Conservation (phyloP, 306 rosid genomes). For the Trifolium dubium region DNA sequence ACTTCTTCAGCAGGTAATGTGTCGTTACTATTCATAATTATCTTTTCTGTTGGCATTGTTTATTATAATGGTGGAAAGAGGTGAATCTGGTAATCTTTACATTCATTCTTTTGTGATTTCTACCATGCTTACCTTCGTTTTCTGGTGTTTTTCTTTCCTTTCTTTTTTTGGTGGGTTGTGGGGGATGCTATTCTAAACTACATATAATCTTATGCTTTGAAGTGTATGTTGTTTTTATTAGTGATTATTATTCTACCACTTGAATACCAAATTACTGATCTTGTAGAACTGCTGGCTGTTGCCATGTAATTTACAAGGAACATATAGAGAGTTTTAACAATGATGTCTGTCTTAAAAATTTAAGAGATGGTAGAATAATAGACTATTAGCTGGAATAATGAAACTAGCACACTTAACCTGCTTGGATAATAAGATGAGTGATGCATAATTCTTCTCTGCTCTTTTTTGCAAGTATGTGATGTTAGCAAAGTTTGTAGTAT, state of each 20-base stretch:
- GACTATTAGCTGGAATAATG: slow-evolving; percentile 17
- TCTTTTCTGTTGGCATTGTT: slow-evolving; percentile 18
- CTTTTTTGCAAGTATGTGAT: slow-evolving; percentile 2
- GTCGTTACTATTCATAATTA: slow-evolving; percentile 32
- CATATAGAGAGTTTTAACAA: neutral
- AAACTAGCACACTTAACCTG: slow-evolving; percentile 15
- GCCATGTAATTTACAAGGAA: slow-evolving; percentile 12
- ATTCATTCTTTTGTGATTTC: slow-evolving; percentile 1
- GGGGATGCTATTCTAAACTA: neutral
- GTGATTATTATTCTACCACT: neutral
- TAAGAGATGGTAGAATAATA: slow-evolving; percentile 4
- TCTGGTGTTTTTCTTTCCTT: neutral
- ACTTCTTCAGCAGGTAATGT: slow-evolving; percentile 80
- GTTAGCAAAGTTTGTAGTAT: slow-evolving; percentile 12
- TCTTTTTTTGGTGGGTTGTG: neutral
- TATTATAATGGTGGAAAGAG: slow-evolving; percentile 5
- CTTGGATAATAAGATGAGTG: neutral
- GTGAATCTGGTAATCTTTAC: slow-evolving; percentile 18
- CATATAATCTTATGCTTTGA: slow-evolving; percentile 16
- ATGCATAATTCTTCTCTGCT: neutral
- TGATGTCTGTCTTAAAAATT: neutral
- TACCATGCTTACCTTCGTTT: neutral
- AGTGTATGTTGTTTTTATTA: neutral
- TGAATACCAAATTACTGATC: neutral
- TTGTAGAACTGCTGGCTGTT: slow-evolving; percentile 15